Evolutionary conservation across 345 rosid species (phyloP), one percentile per base, ranked within the genome.

Genomic region (Acer negundo): DNA sequence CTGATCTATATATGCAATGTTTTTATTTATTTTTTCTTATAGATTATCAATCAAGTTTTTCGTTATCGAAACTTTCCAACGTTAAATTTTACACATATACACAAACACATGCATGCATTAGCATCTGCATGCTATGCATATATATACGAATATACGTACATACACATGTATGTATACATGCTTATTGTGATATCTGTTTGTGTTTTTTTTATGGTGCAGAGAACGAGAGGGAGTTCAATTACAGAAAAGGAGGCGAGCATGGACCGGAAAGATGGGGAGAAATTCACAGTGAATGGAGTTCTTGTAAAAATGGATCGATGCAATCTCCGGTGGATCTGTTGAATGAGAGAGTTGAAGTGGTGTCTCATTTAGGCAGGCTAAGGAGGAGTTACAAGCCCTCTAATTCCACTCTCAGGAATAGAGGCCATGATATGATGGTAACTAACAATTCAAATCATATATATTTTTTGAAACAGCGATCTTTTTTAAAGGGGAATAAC

Each of bases 371-470:
- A 19, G 89, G 85, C 46, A 82, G 81, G 62, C 89, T 95, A 31
- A 86, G 58, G 3, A 84, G 87, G 81, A 74, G 77, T 67, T 92
- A 95, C 73, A 80, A 79, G 73, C 86, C 94, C 6, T 65, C 85
- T 20, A 85, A 84, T 64, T 87, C 94, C 71, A 88, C 86, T 16
- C 90, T 95, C 7, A 87, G 6, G 78, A 95, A 95, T 67, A 89
- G 98, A 59, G 99, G 99, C 72, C 97, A 90, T 77, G 98, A 95
- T 70, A 90, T 92, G 85, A 87, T 82, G 98, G 99, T 95, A 86
- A 13, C 16, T 53, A 15, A 46, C 15, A 9, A 46, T 9, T 10
- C 13, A 46, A 15, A 16, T 16, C 20, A 16, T 53, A 16, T 16
- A 51, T 6, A 12, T n/a, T n/a, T n/a, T n/a, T n/a, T n/a, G n/a